phyloP scores from a whole-genome alignment of 1,284 basidiomycete genomes.

The Leccinum pachyderme region DNA sequence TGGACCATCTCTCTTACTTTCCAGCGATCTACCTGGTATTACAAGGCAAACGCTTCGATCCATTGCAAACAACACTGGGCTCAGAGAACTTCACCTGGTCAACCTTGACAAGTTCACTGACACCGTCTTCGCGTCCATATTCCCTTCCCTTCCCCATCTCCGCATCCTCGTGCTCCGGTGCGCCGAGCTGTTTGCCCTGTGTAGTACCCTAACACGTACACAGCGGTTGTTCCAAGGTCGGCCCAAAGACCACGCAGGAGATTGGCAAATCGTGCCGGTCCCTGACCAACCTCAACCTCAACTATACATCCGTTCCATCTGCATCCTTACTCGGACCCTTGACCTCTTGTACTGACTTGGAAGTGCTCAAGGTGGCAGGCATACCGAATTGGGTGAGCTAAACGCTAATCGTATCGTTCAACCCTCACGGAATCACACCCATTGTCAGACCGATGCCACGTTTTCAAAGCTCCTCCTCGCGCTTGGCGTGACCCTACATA shows the following conservation, averaged over 20 bases:
- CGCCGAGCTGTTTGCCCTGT: slow-evolving; percentile 6
- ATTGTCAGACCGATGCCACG: slow-evolving; percentile 52
- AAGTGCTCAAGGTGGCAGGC: slow-evolving; percentile 62
- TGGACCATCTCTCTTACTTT: slow-evolving; percentile 50
- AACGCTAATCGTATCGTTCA: background rate
- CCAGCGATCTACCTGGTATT: slow-evolving; percentile 52
- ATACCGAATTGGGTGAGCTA: slow-evolving; percentile 55
- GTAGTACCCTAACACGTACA: slow-evolving; percentile 12
- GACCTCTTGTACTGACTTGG: slow-evolving; percentile 40
- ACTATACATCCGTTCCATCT: slow-evolving; percentile 57
- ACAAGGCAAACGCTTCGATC: slow-evolving; percentile 48
- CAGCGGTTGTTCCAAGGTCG: slow-evolving; percentile 61
- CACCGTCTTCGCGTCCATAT: slow-evolving; percentile 45
- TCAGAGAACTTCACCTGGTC: slow-evolving; percentile 51
- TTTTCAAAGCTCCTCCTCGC: slow-evolving; percentile 45
- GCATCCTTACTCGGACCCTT: slow-evolving; percentile 47
- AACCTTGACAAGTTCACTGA: slow-evolving; percentile 56
- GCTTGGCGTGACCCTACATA: slow-evolving; percentile 36
- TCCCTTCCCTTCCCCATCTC: slow-evolving; percentile 46
- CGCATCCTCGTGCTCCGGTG: slow-evolving; percentile 55
- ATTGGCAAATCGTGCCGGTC: slow-evolving; percentile 42
- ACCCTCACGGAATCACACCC: background rate
- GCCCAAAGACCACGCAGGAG: slow-evolving; percentile 45
- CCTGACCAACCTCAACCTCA: slow-evolving; percentile 54
- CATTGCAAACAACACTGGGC: slow-evolving; percentile 37